Percentiles rank a stretch among this genome's conserved stretches.
phyloP scores from a whole-genome alignment of 2,329 filamentous ascomycete genomes.

The Penicillium sp. region DNA sequence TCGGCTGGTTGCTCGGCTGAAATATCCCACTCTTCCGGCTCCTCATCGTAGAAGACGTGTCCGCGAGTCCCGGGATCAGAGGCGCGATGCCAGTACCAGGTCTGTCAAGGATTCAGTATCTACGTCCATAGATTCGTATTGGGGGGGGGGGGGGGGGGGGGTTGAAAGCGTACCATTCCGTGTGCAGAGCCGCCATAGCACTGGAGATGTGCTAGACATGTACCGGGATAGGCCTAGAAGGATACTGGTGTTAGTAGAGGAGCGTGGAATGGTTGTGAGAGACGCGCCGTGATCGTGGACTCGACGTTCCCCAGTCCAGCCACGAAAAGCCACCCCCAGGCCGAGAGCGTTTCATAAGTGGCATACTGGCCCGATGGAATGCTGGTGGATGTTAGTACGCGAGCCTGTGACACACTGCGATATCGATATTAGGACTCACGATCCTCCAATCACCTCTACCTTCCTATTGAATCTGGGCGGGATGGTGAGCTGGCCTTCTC shows the following conservation, averaged over 20 bases:
- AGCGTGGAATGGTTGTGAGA: background rate
- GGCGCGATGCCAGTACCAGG: slow-evolving; percentile 59
- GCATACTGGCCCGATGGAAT: slow-evolving; percentile 57
- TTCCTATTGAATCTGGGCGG: slow-evolving; percentile 35
- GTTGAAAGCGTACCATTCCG: slow-evolving; percentile 44
- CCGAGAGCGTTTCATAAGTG: slow-evolving; percentile 58
- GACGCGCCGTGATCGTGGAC: slow-evolving; percentile 51
- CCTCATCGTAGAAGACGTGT: slow-evolving; percentile 39
- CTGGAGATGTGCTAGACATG: slow-evolving; percentile 55
- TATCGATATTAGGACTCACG: slow-evolving; percentile 37
- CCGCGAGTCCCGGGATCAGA: slow-evolving; percentile 54
- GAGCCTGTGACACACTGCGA: no score
- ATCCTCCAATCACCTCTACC: slow-evolving; percentile 49
- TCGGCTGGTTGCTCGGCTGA: slow-evolving; percentile 34
- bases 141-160: no score
- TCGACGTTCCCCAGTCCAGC: slow-evolving; percentile 59
- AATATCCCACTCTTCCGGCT: slow-evolving; percentile 32
- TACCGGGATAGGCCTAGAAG: slow-evolving; percentile 52
- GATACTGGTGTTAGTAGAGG: background rate
- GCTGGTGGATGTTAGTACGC: slow-evolving; percentile 47
- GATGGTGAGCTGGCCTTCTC: slow-evolving; percentile 47
- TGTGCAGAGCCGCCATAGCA: slow-evolving; percentile 56
- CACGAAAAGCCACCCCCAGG: slow-evolving; percentile 56
- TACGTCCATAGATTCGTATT: slow-evolving; percentile 12
- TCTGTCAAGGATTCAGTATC: no score